Conservation (phyloP, 805 yeast species). For the Candida maris region DNA sequence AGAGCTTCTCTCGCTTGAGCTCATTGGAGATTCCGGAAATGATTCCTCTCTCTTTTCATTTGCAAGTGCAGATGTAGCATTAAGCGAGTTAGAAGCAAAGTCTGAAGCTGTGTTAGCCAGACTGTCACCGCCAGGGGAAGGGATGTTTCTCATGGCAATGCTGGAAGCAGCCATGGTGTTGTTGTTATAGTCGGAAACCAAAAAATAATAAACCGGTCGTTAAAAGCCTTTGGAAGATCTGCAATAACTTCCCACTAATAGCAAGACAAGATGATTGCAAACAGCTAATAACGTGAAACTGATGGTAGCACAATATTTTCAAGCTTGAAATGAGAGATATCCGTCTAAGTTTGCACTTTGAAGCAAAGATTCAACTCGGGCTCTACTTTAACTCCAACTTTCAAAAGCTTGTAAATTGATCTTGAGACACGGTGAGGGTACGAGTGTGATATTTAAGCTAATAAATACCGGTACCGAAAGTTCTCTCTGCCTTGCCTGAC, state of each 20-base stretch:
- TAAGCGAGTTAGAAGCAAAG: constrained; percentile 3
- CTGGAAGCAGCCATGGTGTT: constrained; percentile 9
- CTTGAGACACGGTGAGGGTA: constrained; percentile 11
- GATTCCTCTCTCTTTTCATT: constrained; percentile 12
- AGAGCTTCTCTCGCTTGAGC: constrained; percentile 32
- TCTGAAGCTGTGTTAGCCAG: not conserved
- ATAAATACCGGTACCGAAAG: constrained; percentile 20
- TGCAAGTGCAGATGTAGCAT: not conserved
- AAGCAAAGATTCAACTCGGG: constrained; percentile 20
- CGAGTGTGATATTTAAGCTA: constrained; percentile 21
- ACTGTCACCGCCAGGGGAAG: not conserved
- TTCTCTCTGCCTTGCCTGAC: constrained; percentile 3
- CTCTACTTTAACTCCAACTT: constrained; percentile 27
- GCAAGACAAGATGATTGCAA: constrained; percentile 10
- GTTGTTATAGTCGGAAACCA: constrained; percentile 9
- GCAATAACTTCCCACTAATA: constrained; percentile 2
- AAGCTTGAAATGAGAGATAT: constrained; percentile 32
- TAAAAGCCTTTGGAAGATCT: constrained; percentile 15
- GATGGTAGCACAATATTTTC: constrained; percentile 20
- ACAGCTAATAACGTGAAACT: constrained; percentile 20
- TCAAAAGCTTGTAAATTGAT: constrained; percentile 20
- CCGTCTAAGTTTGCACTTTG: constrained; percentile 30
- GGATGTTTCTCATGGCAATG: constrained; percentile 2
- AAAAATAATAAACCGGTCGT: constrained; percentile 24
- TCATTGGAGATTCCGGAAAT: constrained; percentile 30